These are phyloP conservation scores for Jacaranda copaia DNA, from an alignment of 257 asterid genomes.

Conservation along the genomic window DNA sequence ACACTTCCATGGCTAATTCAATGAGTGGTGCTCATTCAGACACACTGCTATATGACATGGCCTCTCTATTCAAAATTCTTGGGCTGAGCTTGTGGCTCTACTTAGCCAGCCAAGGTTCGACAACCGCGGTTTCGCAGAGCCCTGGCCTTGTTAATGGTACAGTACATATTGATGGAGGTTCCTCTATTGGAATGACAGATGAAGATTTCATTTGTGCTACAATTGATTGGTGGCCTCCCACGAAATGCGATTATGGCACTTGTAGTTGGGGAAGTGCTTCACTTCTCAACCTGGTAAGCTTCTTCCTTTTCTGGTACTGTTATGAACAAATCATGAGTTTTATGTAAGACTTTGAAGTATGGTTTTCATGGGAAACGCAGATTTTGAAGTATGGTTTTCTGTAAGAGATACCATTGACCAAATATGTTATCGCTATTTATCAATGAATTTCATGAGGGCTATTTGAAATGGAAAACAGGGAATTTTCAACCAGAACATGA, in stretches of 20 bases:
- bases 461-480: neutral
- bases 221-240: conserved; percentile 72
- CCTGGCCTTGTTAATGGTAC: conserved; percentile 46
- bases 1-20: conserved; percentile 30
- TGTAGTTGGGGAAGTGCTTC: conserved; percentile 74
- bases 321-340: neutral
- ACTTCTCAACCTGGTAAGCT: conserved; percentile 74
- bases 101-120: conserved; percentile 51
- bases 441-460: neutral
- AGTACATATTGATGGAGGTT: conserved; percentile 58
- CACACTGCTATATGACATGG: conserved; percentile 45
- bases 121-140: conserved; percentile 40
- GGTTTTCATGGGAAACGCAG: neutral
- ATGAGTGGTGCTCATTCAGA: conserved; percentile 35
- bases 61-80: conserved; percentile 46
- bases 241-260: conserved; percentile 68
- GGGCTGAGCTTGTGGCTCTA: conserved; percentile 61
- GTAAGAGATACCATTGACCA: neutral
- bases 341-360: neutral
- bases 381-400: neutral
- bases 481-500: neutral
- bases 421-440: neutral
- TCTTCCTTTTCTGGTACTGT: neutral
- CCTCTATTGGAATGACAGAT: conserved; percentile 52
- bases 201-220: conserved; percentile 69